Base-by-base conservation (phyloP, 495 filamentous ascomycete species). In the Trichoderma erinaceum region DNA sequence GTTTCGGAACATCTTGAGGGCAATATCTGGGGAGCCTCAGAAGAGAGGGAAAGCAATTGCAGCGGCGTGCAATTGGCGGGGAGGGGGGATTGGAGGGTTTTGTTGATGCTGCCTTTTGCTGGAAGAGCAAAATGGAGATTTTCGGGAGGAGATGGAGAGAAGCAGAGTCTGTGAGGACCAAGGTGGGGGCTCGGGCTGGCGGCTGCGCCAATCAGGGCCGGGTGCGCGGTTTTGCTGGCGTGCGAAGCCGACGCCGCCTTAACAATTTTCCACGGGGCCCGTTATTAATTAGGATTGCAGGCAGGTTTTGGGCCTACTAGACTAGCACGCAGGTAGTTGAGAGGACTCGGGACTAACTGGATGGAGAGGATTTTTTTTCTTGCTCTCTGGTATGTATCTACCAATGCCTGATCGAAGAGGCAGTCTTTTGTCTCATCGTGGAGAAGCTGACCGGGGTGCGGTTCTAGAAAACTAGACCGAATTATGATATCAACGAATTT, bases 1-100 rank as follows among this genome's bases (percentile, higher is more conserved):
- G 90, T 91, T 97, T 82, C 93, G 92, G 87, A 98, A 94, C 95
- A 99, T 97, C 73, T 75, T 82, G 74, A 67, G 23, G 74, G 75
- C 77, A 74, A 76, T 70, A 69, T 79, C 70, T 76, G 72, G 35
- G 71, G 65, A 78, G 74, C 75, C 73, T 77, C 70, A 66, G 68
- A 67, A 65, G 67, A 73, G 74, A 74, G 73, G 70, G 74, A 76
- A 38, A 74, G 74, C 81, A 84, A 84, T 80, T 83, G 81, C 81
- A 78, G 73, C 70, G 52, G 69, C 70, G 73, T 81, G 80, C 81
- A 83, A 83, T 80, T 80, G 79, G 63, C 76, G 71, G 72, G 74
- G 79, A 80, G 79, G 76, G 81, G 79, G 79, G 79, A 79, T 79
- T 75, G 71, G 27, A 74, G 76, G 56, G 21, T 18, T 50, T 41